Evolutionary conservation across 2,329 filamentous ascomycete species (phyloP), one percentile per base, ranked within the genome.

Genomic region (Xenoacremonium recifei): DNA sequence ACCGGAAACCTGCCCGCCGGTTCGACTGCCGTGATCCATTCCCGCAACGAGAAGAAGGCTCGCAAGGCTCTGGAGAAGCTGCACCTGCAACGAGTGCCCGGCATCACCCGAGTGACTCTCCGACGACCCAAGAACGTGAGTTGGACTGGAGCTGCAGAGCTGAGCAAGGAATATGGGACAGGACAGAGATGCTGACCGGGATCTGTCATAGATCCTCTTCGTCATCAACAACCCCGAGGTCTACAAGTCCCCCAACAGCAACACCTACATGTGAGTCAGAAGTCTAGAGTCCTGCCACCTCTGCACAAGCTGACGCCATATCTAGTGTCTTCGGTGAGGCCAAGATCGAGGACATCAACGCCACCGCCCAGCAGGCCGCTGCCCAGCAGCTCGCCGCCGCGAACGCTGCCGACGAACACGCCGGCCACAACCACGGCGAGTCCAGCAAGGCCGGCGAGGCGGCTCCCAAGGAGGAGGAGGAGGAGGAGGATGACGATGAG

Each of bases 21-120:
- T 66, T 88, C 90, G 64, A 83, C 86, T 54, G 87, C 92, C 65
- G 83, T 93, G 62, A 85, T 99, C 66, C 92, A 97, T 82, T 96
- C 89, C 68, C 90, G 93, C 73, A 97, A 97, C 78, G 93, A 99
- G 87, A 99, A 99, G 88, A 99, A 99, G 85, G 95, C 93, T 63
- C 87, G 93, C 76, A 99, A 99, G 84, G 90, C 91, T 65, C 95
- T 99, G 69, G 88, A 90, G 72, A 99, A 99, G 85, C 84, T 97
- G 67, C 91, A 95, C 69, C 79, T 99, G 68, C 93, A 89, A 80
- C 90, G 92, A 66, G 87, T 99, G 59, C 87, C 88, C 65, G 95
- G 93, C 68, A 99, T 99, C 74, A 99, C 93, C 64, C 86, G 93
- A 67, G 95, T 99, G 63, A 99, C 95, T 57, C 84, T 99, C 66